phyloP scores from a whole-genome alignment of 768 basidiomycete genomes.

The Psilocybe cyanescens region DNA sequence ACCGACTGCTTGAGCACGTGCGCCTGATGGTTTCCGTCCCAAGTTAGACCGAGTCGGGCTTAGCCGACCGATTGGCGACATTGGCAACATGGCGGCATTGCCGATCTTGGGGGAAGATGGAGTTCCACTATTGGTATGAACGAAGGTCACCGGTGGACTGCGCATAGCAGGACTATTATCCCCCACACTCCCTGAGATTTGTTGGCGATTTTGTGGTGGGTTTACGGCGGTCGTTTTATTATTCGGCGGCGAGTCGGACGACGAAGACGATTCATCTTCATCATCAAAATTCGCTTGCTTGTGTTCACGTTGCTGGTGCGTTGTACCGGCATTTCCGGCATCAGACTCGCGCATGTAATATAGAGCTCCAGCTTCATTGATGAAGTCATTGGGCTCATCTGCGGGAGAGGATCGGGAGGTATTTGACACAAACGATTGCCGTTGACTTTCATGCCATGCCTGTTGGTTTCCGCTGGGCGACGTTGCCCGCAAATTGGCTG shows the following conservation, averaged over 20 bases:
- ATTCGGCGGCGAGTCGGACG: slow-evolving; percentile 19
- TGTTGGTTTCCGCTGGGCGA: slow-evolving; percentile 2
- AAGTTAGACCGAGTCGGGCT: slow-evolving; percentile 43
- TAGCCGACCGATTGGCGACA: slow-evolving; percentile 28
- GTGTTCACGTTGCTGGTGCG: slow-evolving; percentile 10
- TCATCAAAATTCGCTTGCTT: slow-evolving; percentile 3
- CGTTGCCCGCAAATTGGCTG: neutral
- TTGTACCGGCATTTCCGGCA: slow-evolving; percentile 2
- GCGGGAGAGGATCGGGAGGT: slow-evolving; percentile 21
- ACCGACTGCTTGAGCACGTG: slow-evolving; percentile 68
- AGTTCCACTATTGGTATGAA: slow-evolving; percentile 1
- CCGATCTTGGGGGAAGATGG: slow-evolving; percentile 13
- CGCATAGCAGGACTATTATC: neutral
- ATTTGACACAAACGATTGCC: slow-evolving; percentile 15
- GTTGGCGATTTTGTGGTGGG: neutral
- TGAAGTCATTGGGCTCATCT: slow-evolving; percentile 40
- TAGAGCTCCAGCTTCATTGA: slow-evolving; percentile 61
- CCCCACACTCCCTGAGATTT: neutral
- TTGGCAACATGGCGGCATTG: slow-evolving; percentile 3
- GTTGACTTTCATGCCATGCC: slow-evolving; percentile 2
- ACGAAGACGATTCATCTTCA: slow-evolving; percentile 16
- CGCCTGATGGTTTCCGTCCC: slow-evolving; percentile 81
- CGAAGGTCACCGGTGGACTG: slow-evolving; percentile 13
- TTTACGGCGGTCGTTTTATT: slow-evolving; percentile 21
- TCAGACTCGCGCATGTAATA: slow-evolving; percentile 67